These are phyloP conservation scores for Cyberlindnera bimundalis DNA, from an alignment of 805 yeast species.

Conservation along the genomic window DNA sequence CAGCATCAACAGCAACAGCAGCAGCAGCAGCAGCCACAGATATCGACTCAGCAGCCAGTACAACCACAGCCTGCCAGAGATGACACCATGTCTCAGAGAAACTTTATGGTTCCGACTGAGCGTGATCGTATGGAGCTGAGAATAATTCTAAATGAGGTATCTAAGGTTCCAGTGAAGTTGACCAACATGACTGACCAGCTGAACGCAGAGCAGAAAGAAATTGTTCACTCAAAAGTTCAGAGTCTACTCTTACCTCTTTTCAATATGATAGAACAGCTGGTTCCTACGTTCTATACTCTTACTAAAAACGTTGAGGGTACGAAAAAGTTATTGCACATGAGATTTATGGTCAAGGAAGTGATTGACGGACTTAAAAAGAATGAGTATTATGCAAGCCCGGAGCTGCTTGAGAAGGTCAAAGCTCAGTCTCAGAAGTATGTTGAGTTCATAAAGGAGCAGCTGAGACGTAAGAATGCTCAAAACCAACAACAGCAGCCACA, in stretches of 20 bases:
- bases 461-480: constrained; percentile 32
- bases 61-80: neutral
- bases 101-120: constrained; percentile 41
- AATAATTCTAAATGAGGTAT: constrained; percentile 64
- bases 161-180: constrained; percentile 60
- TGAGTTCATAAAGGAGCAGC: constrained; percentile 67
- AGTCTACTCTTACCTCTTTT: constrained; percentile 49
- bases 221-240: constrained; percentile 51
- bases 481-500: constrained; percentile 32
- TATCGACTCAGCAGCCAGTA: constrained; percentile 10
- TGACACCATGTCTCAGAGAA: constrained; percentile 7
- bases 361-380: constrained; percentile 65
- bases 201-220: constrained; percentile 59
- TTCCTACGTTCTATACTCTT: constrained; percentile 73
- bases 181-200: constrained; percentile 62
- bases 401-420: constrained; percentile 64
- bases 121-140: constrained; percentile 62
- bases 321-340: constrained; percentile 70
- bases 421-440: constrained; percentile 72
- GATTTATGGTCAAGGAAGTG: constrained; percentile 74
- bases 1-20: constrained; percentile 10
- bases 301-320: constrained; percentile 77
- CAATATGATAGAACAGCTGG: constrained; percentile 67
- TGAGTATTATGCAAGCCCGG: constrained; percentile 67
- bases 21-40: constrained; percentile 9